Conservation (phyloP, 345 rosid genomes). For the Citrus cavaleriei region DNA sequence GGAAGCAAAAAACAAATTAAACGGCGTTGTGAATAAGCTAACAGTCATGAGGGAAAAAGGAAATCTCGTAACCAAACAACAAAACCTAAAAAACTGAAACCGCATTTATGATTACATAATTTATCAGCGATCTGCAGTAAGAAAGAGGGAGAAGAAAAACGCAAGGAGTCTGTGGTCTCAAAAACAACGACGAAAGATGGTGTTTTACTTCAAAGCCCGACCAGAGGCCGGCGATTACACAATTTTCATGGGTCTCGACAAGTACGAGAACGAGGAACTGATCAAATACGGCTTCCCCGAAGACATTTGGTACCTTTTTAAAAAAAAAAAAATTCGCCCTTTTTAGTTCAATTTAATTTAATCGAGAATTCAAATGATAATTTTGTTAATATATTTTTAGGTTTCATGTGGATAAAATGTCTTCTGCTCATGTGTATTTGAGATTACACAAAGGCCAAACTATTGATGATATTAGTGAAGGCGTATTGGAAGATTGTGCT, state of each 20-base stretch:
- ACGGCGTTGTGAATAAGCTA: neutral
- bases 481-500: constrained; percentile 85
- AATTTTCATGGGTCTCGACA: constrained; percentile 98
- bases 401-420: constrained; percentile 99
- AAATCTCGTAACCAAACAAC: neutral
- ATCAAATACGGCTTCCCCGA: constrained; percentile 97
- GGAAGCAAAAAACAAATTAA: neutral
- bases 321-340: neutral
- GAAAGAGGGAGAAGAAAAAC: constrained; percentile 2
- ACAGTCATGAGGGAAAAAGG: neutral
- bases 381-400: constrained; percentile 28
- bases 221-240: constrained; percentile 97
- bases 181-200: constrained; percentile 31
- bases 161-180: constrained; percentile 9
- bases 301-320: constrained; percentile 68
- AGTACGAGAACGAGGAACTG: constrained; percentile 99
- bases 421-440: constrained; percentile 95
- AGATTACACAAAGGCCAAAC: constrained; percentile 87
- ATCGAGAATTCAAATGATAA: neutral
- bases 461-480: constrained; percentile 80
- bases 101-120: no score
- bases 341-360: neutral
- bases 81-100: neutral
- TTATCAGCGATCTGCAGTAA: neutral
- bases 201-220: constrained; percentile 92